phyloP scores from a whole-genome alignment of 352 stramenopile species.

The Globisporangium parvum region DNA sequence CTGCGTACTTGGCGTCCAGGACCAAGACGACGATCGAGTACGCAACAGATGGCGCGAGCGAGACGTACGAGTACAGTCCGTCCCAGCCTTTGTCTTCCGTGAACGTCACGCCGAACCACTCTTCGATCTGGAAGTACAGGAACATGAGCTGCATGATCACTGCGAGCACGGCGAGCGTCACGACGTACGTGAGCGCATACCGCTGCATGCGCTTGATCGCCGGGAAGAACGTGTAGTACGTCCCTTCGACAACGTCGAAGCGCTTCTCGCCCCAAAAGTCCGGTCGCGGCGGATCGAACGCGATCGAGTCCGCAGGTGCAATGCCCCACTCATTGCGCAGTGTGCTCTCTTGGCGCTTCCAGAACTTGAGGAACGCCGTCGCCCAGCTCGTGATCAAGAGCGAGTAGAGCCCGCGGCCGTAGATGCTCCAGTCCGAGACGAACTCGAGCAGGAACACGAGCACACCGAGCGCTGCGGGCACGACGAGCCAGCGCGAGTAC shows the following conservation, averaged over 20 bases:
- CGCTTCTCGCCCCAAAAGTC: constrained; percentile 69
- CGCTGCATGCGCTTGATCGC: constrained; percentile 71
- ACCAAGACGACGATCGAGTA: constrained; percentile 76
- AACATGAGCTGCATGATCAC: constrained; percentile 76
- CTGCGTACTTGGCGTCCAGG: constrained; percentile 84
- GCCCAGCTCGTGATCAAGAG: constrained; percentile 89
- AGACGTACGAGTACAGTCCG: constrained; percentile 62
- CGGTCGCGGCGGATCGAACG: constrained; percentile 45
- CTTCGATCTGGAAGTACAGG: constrained; percentile 74
- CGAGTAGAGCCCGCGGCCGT: constrained; percentile 78
- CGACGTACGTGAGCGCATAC: constrained; percentile 64
- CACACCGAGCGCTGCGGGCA: constrained; percentile 82
- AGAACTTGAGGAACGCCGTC: constrained; percentile 88
- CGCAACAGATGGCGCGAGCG: constrained; percentile 54
- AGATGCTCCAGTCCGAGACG: constrained; percentile 40
- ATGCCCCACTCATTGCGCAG: constrained; percentile 87
- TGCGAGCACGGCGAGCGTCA: constrained; percentile 62
- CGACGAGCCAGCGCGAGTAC: constrained; percentile 93
- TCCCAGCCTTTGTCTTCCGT: constrained; percentile 57
- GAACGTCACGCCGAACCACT: constrained; percentile 57
- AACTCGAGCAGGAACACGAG: constrained; percentile 86
- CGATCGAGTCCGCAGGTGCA: constrained; percentile 26
- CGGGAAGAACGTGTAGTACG: constrained; percentile 78
- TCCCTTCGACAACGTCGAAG: constrained; percentile 77
- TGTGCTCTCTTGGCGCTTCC: constrained; percentile 85